phyloP scores from a whole-genome alignment of 495 filamentous ascomycete species.

The Aspergillus ellipticus region DNA sequence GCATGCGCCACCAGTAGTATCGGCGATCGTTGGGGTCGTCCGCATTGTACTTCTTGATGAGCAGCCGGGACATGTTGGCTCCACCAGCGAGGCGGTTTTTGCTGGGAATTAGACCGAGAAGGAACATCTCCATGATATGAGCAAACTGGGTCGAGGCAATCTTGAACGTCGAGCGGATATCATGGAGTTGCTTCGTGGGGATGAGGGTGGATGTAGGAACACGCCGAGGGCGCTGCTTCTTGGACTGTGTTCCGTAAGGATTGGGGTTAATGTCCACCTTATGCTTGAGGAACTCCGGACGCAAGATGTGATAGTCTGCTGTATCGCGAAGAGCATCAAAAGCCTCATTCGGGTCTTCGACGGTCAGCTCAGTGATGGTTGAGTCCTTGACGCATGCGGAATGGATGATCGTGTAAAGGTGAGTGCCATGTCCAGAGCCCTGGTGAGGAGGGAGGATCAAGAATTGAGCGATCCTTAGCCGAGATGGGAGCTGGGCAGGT shows the following conservation, averaged over 20 bases:
- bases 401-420: constrained; percentile 78
- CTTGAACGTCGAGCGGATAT: constrained; percentile 64
- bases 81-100: constrained; percentile 55
- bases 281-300: constrained; percentile 40
- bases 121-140: constrained; percentile 82
- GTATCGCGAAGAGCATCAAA: constrained; percentile 89
- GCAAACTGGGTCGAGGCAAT: constrained; percentile 85
- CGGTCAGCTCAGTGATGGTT: constrained; percentile 75
- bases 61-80: constrained; percentile 43
- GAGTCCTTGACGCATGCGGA: constrained; percentile 56
- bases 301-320: constrained; percentile 70
- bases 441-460: constrained; percentile 88
- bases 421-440: constrained; percentile 68
- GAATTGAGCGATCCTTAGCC: constrained; percentile 89
- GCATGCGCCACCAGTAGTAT: constrained; percentile 79
- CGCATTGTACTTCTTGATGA: constrained; percentile 54
- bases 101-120: constrained; percentile 68
- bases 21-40: constrained; percentile 53
- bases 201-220: constrained; percentile 65
- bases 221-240: constrained; percentile 35
- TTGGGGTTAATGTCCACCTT: constrained; percentile 43
- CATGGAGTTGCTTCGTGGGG: constrained; percentile 50
- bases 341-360: constrained; percentile 93
- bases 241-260: constrained; percentile 31
- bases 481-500: constrained; percentile 54